A percentile compares a stretch with the other conserved stretches of the same genome.
Evolutionary conservation across 768 basidiomycete genomes (phyloP).

Genomic region (Stropharia rugosoannulata): DNA sequence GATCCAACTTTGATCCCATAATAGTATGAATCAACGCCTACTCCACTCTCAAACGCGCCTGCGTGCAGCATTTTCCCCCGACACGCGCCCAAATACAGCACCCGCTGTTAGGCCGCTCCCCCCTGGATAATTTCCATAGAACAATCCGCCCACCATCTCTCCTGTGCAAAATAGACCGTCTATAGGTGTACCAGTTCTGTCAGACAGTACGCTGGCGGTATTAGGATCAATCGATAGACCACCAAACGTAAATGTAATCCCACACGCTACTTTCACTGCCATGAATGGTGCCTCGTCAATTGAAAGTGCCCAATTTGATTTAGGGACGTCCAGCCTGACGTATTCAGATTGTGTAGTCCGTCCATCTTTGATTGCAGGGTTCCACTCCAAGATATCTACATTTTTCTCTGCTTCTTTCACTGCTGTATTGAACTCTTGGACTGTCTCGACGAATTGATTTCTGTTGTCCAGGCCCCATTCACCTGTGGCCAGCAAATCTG

Average conservation of each 20-base stretch:
- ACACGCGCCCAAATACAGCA: conserved; percentile 63
- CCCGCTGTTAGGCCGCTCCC: conserved; percentile 66
- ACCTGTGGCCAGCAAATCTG: conserved; percentile 35
- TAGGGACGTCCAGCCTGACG: conserved; percentile 41
- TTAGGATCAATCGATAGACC: conserved; percentile 59
- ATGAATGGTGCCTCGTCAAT: conserved; percentile 54
- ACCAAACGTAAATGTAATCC: conserved; percentile 74
- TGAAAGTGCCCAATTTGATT: conserved; percentile 69
- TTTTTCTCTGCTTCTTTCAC: conserved; percentile 32
- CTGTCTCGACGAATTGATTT: conserved; percentile 41
- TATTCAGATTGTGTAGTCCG: conserved; percentile 43
- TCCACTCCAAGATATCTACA: conserved; percentile 44
- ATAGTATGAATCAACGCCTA: background rate
- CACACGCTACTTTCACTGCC: conserved; percentile 68
- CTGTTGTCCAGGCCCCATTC: conserved; percentile 45
- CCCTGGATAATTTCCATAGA: conserved; percentile 67
- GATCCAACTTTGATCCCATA: background rate
- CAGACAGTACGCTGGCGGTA: conserved; percentile 50
- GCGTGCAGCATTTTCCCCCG: conserved; percentile 45
- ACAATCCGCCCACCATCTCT: conserved; percentile 68
- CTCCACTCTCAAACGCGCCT: background rate
- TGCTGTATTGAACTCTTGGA: conserved; percentile 46
- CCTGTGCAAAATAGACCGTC: conserved; percentile 63
- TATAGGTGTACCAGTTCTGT: conserved; percentile 39
- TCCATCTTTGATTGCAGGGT: conserved; percentile 65